Base-by-base conservation (phyloP, 2,329 filamentous ascomycete genomes). In the Neocatenulostroma microsporum region DNA sequence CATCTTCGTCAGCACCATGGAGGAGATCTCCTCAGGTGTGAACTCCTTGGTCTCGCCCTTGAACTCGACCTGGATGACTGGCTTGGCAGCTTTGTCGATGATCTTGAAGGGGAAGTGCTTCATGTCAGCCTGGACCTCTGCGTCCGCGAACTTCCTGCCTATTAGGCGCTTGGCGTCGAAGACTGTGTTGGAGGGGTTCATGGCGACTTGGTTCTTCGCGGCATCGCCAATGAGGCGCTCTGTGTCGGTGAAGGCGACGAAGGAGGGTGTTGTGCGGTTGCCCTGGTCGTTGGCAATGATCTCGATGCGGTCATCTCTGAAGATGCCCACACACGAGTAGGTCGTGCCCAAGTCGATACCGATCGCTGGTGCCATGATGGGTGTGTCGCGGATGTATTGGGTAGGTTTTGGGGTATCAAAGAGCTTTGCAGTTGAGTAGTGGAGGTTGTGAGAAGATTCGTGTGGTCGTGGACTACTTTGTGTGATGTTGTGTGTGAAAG, bases 91-190 rank as follows among this genome's bases (percentile, higher is more conserved):
- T 73, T 91, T 87, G 62, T 94, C 84, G 58, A 93, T 63, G 54
- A 96, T 95, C 79, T 94, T 95, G 78, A 94, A 96, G 43, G 89
- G 89, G 10, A 96, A 88, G 69, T 95, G 85, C 72, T 94, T 87
- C 62, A 96, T 84, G 62, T 96, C 89, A 58, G 87, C 84, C 75
- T 96, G 89, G 42, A 94, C 86, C 74, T 96, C 89, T 50, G 73
- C 62, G 56, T 96, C 89, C 64, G 77, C 86, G 75, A 89, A 96
- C 74, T 95, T 95, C 65, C 89, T 85, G 61, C 89, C 89, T 66
- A 96, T 95, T 64, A 96, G 80, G 78, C 89, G 86, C 81, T 96
- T 96, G 51, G 89, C 95, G 64, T 88, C 89, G 66, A 95, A 96
- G 41, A 96, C 80, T 40, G 89, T 96, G 75, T 95, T 95, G 69